Evolutionary conservation across 1,284 basidiomycete species (phyloP).

Genomic region (Erythrobasidium hasegawianum): DNA sequence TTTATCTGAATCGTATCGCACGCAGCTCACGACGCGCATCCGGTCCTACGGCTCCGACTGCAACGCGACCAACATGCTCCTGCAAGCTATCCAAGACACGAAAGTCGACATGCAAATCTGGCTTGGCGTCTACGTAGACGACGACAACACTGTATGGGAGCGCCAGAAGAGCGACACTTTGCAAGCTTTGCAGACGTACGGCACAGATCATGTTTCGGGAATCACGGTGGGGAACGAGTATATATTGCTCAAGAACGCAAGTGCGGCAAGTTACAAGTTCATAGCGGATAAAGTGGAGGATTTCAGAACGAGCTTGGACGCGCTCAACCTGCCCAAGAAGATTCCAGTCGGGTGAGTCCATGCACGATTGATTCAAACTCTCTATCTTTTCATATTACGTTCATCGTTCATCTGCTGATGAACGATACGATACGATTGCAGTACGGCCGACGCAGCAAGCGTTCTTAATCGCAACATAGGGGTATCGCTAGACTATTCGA

Average conservation of each 20-base stretch:
- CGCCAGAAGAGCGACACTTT: constrained; percentile 68
- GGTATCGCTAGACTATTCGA: constrained; percentile 63
- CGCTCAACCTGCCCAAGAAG: constrained; percentile 53
- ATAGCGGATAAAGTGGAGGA: constrained; percentile 60
- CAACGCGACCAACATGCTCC: constrained; percentile 55
- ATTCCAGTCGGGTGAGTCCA: constrained; percentile 83
- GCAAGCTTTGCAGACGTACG: constrained; percentile 69
- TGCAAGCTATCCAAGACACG: constrained; percentile 79
- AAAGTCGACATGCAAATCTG: constrained; percentile 82
- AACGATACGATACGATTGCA: no score
- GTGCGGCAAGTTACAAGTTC: constrained; percentile 51
- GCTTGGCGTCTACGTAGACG: constrained; percentile 67
- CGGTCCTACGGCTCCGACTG: constrained; percentile 53
- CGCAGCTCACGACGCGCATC: constrained; percentile 31
- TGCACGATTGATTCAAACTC: constrained; percentile 81
- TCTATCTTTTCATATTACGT: no score
- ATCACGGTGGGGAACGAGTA: constrained; percentile 58
- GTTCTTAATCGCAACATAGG: constrained; percentile 66
- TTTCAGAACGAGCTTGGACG: constrained; percentile 57
- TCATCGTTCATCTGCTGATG: no score
- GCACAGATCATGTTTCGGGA: constrained; percentile 70
- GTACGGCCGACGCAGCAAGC: constrained; percentile 77
- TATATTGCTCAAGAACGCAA: constrained; percentile 11
- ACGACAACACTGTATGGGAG: constrained; percentile 58
- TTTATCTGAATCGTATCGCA: constrained; percentile 45